Percentiles rank a stretch among this genome's conserved stretches.
These are phyloP conservation scores for Biancaea sappan DNA, from an alignment of 306 rosid species.

Conservation along the genomic window DNA sequence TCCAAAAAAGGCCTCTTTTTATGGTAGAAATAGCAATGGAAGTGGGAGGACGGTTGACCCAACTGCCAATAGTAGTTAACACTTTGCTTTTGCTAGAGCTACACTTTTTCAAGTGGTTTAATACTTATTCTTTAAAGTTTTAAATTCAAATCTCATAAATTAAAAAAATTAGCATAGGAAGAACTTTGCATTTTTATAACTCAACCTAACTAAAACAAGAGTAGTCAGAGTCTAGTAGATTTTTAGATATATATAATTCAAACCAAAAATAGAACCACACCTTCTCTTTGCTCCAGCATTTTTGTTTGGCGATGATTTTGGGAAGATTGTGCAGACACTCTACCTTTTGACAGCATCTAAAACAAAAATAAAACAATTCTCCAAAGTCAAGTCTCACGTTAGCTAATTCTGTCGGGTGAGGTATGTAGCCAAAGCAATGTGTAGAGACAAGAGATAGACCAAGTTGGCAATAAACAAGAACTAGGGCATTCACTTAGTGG, in stretches of 20 bases:
- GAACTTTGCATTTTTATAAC: too few species aligned
- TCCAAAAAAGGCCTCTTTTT: slow-evolving; percentile 1
- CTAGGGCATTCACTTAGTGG: not conserved
- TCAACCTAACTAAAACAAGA: too few species aligned
- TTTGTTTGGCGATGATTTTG: not conserved
- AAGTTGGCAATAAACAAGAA: not conserved
- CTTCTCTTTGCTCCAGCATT: slow-evolving; percentile 1
- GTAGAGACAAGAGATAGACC: not conserved
- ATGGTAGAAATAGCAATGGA: not conserved
- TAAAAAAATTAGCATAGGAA: too few species aligned
- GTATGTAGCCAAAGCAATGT: not conserved
- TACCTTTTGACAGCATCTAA: slow-evolving; percentile 22
- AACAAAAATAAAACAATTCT: not conserved
- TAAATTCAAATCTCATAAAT: too few species aligned
- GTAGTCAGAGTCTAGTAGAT: too few species aligned
- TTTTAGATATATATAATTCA: too few species aligned
- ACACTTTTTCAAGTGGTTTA: too few species aligned
- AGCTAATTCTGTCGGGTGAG: not conserved
- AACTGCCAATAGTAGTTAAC: slow-evolving; percentile 27
- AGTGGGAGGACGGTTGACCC: slow-evolving; percentile 17
- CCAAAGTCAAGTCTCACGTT: slow-evolving; percentile 18
- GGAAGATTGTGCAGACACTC: slow-evolving; percentile 23
- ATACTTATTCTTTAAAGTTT: too few species aligned
- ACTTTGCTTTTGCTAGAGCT: too few species aligned
- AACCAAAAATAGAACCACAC: not conserved